These are phyloP conservation scores for Aspergillus incahuasiensis DNA, from an alignment of 495 filamentous ascomycete species.

Conservation along the genomic window DNA sequence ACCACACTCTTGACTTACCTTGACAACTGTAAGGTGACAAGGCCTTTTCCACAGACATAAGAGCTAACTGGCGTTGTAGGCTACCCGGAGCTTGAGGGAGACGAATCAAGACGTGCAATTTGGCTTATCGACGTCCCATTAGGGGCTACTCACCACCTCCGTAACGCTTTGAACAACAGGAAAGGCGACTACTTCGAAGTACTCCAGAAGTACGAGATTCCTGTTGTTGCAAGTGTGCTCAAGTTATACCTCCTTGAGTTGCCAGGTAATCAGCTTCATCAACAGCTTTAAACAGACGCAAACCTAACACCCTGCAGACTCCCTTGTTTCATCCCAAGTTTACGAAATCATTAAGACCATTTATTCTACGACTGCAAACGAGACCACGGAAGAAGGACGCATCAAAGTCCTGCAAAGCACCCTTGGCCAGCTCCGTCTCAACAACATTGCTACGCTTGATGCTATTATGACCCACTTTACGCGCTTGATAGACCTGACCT, in stretches of 20 bases:
- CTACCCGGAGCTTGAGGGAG: slow-evolving; percentile 96
- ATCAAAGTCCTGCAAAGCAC: slow-evolving; percentile 94
- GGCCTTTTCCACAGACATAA: neutral
- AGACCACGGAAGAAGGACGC: slow-evolving; percentile 66
- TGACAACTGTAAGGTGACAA: slow-evolving; percentile 62
- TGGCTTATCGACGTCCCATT: slow-evolving; percentile 94
- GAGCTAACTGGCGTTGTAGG: slow-evolving; percentile 38
- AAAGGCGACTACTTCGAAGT: slow-evolving; percentile 72
- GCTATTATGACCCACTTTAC: slow-evolving; percentile 98
- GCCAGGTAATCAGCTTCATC: slow-evolving; percentile 58
- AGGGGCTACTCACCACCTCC: slow-evolving; percentile 76
- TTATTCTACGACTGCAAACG: slow-evolving; percentile 71
- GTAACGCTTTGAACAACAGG: slow-evolving; percentile 79
- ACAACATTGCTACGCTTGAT: slow-evolving; percentile 97
- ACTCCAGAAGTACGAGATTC: slow-evolving; percentile 81
- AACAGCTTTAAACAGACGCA: neutral
- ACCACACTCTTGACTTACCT: slow-evolving; percentile 91
- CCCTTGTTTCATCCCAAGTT: slow-evolving; percentile 93
- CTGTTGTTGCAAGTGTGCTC: slow-evolving; percentile 86
- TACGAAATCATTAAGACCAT: slow-evolving; percentile 99
- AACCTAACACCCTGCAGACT: slow-evolving; percentile 48
- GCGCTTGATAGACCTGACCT: slow-evolving; percentile 92
- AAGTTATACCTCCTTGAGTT: slow-evolving; percentile 96
- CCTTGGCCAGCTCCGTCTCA: slow-evolving; percentile 86
- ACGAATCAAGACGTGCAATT: slow-evolving; percentile 86